Evolutionary conservation across 2,329 filamentous ascomycete species (phyloP).

Genomic region (Ophiocordyceps robertsii): DNA sequence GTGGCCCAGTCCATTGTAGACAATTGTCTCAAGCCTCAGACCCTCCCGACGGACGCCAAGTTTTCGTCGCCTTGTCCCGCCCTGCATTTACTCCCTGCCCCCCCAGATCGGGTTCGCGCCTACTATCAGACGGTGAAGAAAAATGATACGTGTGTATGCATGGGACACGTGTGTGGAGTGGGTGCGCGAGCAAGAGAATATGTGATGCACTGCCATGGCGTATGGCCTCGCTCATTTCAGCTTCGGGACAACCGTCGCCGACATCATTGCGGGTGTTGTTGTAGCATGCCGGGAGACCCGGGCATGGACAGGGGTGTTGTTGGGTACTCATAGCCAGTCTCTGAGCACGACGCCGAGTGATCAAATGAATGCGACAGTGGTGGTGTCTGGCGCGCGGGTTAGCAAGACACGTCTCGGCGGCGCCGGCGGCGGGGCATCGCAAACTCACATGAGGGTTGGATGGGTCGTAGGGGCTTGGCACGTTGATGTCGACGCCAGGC

Average conservation of each 20-base stretch:
- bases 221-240: too few species aligned
- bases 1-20: too few species aligned
- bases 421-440: constrained; percentile 23
- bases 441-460: constrained; percentile 64
- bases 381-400: constrained; percentile 50
- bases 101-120: too few species aligned
- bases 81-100: too few species aligned
- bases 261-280: constrained; percentile 7
- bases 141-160: too few species aligned
- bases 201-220: too few species aligned
- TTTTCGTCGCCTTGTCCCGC: too few species aligned
- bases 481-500: constrained; percentile 48
- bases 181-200: too few species aligned
- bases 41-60: too few species aligned
- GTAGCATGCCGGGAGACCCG: constrained; percentile 45
- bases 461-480: constrained; percentile 49
- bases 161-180: too few species aligned
- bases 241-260: background rate
- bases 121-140: too few species aligned
- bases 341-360: constrained; percentile 49
- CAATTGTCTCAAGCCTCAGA: too few species aligned
- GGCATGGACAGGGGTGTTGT: constrained; percentile 64
- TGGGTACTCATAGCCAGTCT: constrained; percentile 50
- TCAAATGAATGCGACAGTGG: constrained; percentile 64
- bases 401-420: constrained; percentile 31